Percentiles rank a stretch among this genome's conserved stretches.
Conservation (phyloP, 345 rosid species). For the Brassica carinata region DNA sequence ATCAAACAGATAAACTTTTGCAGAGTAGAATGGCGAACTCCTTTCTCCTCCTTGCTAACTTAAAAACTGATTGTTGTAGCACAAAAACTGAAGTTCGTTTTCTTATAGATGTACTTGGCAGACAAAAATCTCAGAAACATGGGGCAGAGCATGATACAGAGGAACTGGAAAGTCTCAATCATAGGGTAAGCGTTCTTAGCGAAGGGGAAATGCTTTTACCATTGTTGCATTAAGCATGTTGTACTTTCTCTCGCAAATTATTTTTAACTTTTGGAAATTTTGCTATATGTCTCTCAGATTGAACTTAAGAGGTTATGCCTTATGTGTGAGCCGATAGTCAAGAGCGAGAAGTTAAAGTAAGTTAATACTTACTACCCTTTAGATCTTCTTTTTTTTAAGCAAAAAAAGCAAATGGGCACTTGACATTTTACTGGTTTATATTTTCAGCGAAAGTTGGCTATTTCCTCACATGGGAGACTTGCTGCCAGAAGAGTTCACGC, state of each 20-base stretch:
- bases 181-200: background rate
- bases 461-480: slow-evolving; percentile 76
- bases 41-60: background rate
- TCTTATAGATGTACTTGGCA: background rate
- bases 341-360: slow-evolving; percentile 90
- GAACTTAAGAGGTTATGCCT: slow-evolving; percentile 88
- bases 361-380: background rate
- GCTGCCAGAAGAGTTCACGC: slow-evolving; percentile 68
- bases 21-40: background rate
- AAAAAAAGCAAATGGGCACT: background rate
- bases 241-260: background rate
- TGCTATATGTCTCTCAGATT: slow-evolving; percentile 53
- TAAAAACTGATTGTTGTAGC: background rate
- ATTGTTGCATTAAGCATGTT: background rate
- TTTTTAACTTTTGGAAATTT: background rate
- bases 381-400: slow-evolving; percentile 5
- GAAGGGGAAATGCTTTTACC: background rate
- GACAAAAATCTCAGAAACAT: background rate
- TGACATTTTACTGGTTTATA: slow-evolving; percentile 26
- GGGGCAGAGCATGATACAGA: background rate
- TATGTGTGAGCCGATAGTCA: slow-evolving; percentile 86
- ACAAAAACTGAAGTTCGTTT: background rate
- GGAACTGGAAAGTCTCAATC: background rate
- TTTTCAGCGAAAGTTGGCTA: slow-evolving; percentile 81
- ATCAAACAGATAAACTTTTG: background rate